Conservation (phyloP, 331 rosid genomes). For the Prunus yedoensis region DNA sequence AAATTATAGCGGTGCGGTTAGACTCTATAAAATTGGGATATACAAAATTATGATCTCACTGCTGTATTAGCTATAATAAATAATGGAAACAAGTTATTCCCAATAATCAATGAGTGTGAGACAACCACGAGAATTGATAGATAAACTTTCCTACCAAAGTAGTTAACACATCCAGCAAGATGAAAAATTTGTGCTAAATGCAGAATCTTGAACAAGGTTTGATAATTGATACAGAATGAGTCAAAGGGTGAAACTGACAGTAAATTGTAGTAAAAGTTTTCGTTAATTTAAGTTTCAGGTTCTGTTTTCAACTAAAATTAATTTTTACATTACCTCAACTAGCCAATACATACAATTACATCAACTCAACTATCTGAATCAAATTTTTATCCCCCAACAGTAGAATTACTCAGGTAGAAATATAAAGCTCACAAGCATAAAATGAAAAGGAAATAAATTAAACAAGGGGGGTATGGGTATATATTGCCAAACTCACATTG, state of each 20-base stretch:
- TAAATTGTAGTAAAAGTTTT: neutral
- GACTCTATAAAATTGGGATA: no score
- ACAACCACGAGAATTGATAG: no score
- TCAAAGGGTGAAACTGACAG: neutral
- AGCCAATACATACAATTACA: neutral
- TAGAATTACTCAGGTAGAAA: no score
- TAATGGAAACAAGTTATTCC: neutral
- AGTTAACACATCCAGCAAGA: neutral
- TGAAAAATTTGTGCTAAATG: neutral
- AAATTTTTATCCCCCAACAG: neutral
- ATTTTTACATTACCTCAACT: neutral
- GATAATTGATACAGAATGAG: neutral
- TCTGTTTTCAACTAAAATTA: neutral
- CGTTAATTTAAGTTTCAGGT: neutral
- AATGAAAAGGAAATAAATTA: neutral
- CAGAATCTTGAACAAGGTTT: neutral
- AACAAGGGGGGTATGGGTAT: neutral
- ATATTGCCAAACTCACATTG: constrained; percentile 17
- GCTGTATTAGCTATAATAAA: constrained; percentile 18
- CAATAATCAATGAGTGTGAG: neutral
- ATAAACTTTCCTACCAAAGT: neutral
- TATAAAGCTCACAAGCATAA: no score
- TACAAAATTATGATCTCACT: neutral
- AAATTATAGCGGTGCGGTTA: constrained; percentile 28
- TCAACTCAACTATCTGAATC: no score